Evolutionary conservation across 352 stramenopile species (phyloP).

Genomic region (Pythium phragmitis): DNA sequence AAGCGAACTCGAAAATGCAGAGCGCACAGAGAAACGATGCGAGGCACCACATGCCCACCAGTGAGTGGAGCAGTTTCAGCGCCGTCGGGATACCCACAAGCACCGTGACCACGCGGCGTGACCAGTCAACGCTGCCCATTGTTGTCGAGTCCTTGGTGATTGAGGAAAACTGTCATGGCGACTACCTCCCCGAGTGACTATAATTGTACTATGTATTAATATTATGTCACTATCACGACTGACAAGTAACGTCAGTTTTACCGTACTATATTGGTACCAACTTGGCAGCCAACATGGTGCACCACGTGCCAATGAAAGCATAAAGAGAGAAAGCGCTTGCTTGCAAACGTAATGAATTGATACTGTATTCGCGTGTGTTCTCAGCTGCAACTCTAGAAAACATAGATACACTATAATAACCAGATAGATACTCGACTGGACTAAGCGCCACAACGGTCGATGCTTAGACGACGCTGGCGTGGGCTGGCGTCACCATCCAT

Average conservation of each 20-base stretch:
- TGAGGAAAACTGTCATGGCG: not conserved
- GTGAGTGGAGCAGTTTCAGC: constrained; percentile 48
- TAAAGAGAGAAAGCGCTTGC: too few species aligned
- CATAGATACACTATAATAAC: not conserved
- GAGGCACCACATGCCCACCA: constrained; percentile 50
- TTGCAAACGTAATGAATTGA: too few species aligned
- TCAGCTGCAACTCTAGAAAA: not conserved
- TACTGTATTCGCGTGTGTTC: too few species aligned
- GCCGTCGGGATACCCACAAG: constrained; percentile 58
- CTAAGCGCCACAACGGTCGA: not conserved
- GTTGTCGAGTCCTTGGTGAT: not conserved
- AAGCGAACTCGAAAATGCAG: constrained; percentile 57
- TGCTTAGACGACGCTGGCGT: constrained; percentile 20
- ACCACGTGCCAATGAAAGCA: too few species aligned
- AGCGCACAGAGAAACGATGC: constrained; percentile 47
- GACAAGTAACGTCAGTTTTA: too few species aligned
- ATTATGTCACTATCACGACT: too few species aligned
- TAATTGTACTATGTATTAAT: not conserved
- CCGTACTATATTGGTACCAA: too few species aligned
- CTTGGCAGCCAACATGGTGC: too few species aligned
- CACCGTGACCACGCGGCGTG: constrained; percentile 50
- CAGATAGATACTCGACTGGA: not conserved
- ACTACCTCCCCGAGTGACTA: not conserved
- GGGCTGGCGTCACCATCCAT: constrained; percentile 11
- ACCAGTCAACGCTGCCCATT: constrained; percentile 52